Evolutionary conservation across 108 stramenopile species (phyloP).

Genomic region (Cyclotella atomus): DNA sequence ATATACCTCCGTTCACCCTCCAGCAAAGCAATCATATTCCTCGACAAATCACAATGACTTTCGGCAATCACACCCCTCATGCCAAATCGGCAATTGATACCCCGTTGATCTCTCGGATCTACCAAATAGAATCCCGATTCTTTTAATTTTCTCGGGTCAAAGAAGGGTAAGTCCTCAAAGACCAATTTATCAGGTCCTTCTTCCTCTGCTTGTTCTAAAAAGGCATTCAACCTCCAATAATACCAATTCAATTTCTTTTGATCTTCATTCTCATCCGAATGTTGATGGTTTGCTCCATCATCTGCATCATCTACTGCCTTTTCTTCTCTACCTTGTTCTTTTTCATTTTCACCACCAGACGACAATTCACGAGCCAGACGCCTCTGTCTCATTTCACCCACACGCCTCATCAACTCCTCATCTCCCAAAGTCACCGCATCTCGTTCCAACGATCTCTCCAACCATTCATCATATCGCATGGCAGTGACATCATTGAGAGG

Average conservation of each 20-base stretch:
- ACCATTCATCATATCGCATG: conserved; percentile 62
- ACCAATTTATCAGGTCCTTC: conserved; percentile 3
- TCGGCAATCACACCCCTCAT: conserved; percentile 79
- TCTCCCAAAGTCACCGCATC: conserved; percentile 49
- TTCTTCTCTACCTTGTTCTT: neutral
- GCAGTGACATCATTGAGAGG: conserved; percentile 50
- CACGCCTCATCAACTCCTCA: conserved; percentile 8
- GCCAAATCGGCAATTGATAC: conserved; percentile 83
- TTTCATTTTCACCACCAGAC: neutral
- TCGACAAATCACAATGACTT: conserved; percentile 90
- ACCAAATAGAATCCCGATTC: conserved; percentile 56
- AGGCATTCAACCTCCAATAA: conserved; percentile 23
- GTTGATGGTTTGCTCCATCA: conserved; percentile 12
- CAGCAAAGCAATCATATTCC: conserved; percentile 86
- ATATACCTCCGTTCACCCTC: conserved; percentile 89
- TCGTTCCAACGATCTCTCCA: conserved; percentile 44
- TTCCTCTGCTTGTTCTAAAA: neutral
- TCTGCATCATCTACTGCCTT: conserved; percentile 22
- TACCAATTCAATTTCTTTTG: conserved; percentile 28
- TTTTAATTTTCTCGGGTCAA: conserved; percentile 30
- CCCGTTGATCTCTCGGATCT: conserved; percentile 55
- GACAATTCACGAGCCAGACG: too few species aligned
- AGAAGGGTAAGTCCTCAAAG: conserved; percentile 57
- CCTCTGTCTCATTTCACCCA: conserved; percentile 16
- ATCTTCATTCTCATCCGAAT: conserved; percentile 9